phyloP scores from a whole-genome alignment of 129 eudicot genomes.

The Logfia minima region DNA sequence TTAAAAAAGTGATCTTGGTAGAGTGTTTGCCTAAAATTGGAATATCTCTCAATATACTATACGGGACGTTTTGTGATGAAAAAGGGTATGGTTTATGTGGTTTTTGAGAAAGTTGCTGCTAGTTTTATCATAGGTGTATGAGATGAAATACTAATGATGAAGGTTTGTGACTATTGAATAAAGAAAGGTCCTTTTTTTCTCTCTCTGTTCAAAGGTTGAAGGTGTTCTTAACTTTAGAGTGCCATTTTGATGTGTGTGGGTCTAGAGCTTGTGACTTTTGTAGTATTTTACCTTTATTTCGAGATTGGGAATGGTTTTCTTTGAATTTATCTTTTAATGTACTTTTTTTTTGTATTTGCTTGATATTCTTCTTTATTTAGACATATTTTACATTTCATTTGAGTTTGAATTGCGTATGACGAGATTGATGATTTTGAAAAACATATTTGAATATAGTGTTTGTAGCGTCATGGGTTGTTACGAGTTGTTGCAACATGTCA shows the following conservation, averaged over 20 bases:
- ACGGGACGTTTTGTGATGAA: neutral
- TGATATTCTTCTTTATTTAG: neutral
- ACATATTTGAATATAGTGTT: neutral
- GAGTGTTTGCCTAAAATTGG: conserved; percentile 10
- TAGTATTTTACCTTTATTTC: conserved; percentile 5
- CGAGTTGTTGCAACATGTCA: neutral
- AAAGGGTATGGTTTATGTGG: conserved; percentile 14
- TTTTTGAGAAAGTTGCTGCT: conserved; percentile 9
- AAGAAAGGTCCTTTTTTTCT: neutral
- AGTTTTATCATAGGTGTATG: neutral
- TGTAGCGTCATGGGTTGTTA: conserved; percentile 13
- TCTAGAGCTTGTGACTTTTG: conserved; percentile 24
- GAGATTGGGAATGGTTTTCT: neutral
- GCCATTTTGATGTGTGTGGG: conserved; percentile 19
- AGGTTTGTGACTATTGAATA: conserved; percentile 2
- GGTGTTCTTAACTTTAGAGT: conserved; percentile 19
- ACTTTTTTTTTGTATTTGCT: neutral
- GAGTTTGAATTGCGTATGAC: neutral
- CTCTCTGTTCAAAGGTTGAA: neutral
- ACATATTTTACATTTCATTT: neutral
- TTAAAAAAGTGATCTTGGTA: neutral
- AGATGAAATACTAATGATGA: conserved; percentile 23
- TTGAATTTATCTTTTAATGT: neutral
- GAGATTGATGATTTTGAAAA: neutral
- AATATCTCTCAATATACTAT: neutral